phyloP scores from a whole-genome alignment of 2,329 filamentous ascomycete genomes.

The Xylariaceae sp. region DNA sequence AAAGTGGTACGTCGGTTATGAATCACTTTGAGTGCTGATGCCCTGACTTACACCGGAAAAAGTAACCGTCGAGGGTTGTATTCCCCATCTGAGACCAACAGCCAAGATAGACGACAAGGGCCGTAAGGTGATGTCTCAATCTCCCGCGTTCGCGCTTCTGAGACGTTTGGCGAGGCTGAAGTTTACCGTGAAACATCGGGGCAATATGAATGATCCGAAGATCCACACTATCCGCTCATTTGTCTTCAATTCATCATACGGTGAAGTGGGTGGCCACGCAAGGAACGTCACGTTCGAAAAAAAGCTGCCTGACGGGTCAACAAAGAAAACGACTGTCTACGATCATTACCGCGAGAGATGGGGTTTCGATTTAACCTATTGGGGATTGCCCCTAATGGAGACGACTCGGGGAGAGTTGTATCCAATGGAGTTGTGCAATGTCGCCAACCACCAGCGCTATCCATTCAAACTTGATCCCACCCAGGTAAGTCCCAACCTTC shows the following conservation, averaged over 20 bases:
- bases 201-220: conserved; percentile 42
- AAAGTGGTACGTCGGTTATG: conserved; percentile 26
- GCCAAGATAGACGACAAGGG: conserved; percentile 24
- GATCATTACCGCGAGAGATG: conserved; percentile 56
- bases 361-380: conserved; percentile 42
- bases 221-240: conserved; percentile 50
- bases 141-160: conserved; percentile 51
- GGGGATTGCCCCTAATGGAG: conserved; percentile 52
- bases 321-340: conserved; percentile 40
- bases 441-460: conserved; percentile 55
- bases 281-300: conserved; percentile 53
- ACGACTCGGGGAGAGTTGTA: conserved; percentile 51
- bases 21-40: neutral
- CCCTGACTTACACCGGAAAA: conserved; percentile 31
- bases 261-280: conserved; percentile 43
- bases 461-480: conserved; percentile 54
- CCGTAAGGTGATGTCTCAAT: conserved; percentile 32
- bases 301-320: conserved; percentile 34
- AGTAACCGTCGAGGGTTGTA: conserved; percentile 18
- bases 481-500: conserved; percentile 39
- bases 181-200: conserved; percentile 52
- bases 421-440: conserved; percentile 56
- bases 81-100: conserved; percentile 28
- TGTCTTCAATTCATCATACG: conserved; percentile 41
- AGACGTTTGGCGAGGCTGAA: conserved; percentile 50